Base-by-base conservation (phyloP, 2,329 filamentous ascomycete species). In the Didymella glomerata region DNA sequence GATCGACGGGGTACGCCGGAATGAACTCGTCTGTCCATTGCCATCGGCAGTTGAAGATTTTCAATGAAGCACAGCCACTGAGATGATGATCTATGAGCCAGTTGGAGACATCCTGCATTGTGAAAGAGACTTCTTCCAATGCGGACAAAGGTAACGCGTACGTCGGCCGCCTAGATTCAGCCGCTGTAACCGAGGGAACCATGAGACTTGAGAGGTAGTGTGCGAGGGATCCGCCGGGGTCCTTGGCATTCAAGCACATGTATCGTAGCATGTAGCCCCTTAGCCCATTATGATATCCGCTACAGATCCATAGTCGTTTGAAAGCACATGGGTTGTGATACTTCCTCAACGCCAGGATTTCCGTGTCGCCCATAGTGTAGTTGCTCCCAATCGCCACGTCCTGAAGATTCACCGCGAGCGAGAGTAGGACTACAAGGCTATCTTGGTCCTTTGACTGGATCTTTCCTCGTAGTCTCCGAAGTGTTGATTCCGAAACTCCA, bases 1-100 rank as follows among this genome's bases (percentile, higher is more conserved):
- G 54, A 1, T 57, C 48, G 14, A 57, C 54, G 1, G 8, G 3
- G 9, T 22, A 10, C 1, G 7, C 0, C n/a, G 44, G 54, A 10
- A 11, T 10, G 9, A 36, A 36, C 1, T 40, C 14, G 5, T 57
- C 48, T 1, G 47, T 47, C 54, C 54, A 57, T 18, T 41, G 6
- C 54, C 54, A 57, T n/a, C 41, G 40, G 14, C 54, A 57, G n/a
- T 24, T 50, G 6, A 57, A 57, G 10, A 18, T 14, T 14, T 51
- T 28, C 14, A 57, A 25, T 1, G 30, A 38, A 3, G 30, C 6
- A 13, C 32, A 47, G 1, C 10, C 14, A n/a, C 14, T 24, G 16
- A 57, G 10, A 7, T 50, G 18, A 1, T 22, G 6, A 24, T 40
- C n/a, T 10, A 56, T 11, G 5, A 6, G 1, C 1, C 8, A 4